Evolutionary conservation across 768 basidiomycete genomes (phyloP), one percentile per base, ranked within the genome.

Genomic region (Podaxis rugospora): DNA sequence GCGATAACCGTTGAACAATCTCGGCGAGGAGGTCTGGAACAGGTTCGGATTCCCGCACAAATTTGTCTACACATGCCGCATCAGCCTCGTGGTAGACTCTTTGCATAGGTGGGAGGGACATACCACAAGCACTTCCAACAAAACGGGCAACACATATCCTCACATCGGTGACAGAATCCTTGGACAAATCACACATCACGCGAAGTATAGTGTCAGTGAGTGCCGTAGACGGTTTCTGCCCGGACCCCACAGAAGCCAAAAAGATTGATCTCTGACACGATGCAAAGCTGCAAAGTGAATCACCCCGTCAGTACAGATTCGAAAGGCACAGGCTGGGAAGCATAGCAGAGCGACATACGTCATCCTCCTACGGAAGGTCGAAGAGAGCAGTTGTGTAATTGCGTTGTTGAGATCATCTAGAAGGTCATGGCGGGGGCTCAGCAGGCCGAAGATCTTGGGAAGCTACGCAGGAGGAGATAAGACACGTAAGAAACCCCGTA

Each of bases 81-180:
- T 62, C 57, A 57, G 47, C 53, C 60, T 57, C 62, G 53, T 28
- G 51, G 59, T 46, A 59, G 14, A 18, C 23, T 11, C 57, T 50
- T 37, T 13, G 47, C 21, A 57, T 62, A 61, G 40, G 32, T 40
- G 51, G 55, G 32, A 18, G 44, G 59, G 35, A 76, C 84, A 69
- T 72, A 90, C 89, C 80, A 65, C 75, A 78, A 28, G 86, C 70
- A 51, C 72, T 66, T 52, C 84, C 84, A 44, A 87, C 73, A 50
- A 93, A 80, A 52, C 93, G 83, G n/a, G 95, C 88, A 2, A 93
- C 80, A 5, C 86, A 89, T 59, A 97, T 93, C 50, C 93, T 83
- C 36, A 97, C 93, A 62, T 93, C 94, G 54, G 90, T 79, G 11
- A 96, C 86, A 37, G 69, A 67, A 68, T 98, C 95, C 35, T 76